Conservation (phyloP, 345 rosid genomes). For the Pistacia vera region DNA sequence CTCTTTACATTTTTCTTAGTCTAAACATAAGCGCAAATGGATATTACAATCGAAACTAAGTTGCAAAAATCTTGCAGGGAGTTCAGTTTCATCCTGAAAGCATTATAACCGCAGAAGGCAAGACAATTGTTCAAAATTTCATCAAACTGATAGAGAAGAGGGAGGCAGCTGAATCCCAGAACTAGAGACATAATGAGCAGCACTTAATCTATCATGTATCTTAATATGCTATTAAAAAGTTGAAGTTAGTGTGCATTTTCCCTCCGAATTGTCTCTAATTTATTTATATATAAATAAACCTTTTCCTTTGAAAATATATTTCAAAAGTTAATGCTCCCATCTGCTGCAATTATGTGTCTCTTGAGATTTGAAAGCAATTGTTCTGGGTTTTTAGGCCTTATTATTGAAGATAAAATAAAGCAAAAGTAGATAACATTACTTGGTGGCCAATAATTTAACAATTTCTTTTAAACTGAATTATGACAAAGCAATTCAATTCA, state of each 20-base stretch:
- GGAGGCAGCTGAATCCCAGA: constrained; percentile 54
- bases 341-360: background rate
- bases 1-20: background rate
- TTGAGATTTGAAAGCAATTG: background rate
- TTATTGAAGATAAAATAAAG: background rate
- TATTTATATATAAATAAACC: too few relatives aligned
- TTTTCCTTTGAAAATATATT: background rate
- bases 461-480: background rate
- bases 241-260: background rate
- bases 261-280: background rate
- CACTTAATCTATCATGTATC: background rate
- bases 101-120: constrained; percentile 84
- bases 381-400: background rate
- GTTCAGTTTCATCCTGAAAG: constrained; percentile 98
- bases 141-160: constrained; percentile 56
- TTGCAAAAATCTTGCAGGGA: constrained; percentile 55
- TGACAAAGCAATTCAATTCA: background rate
- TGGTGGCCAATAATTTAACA: background rate
- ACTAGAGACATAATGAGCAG: constrained; percentile 19
- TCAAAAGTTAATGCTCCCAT: background rate
- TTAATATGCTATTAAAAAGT: background rate
- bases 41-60: background rate
- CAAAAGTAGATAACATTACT: background rate
- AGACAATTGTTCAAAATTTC: constrained; percentile 74
- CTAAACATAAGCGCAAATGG: background rate